Conservation (phyloP, 768 basidiomycete genomes). For the Holtermannia corniformis region DNA sequence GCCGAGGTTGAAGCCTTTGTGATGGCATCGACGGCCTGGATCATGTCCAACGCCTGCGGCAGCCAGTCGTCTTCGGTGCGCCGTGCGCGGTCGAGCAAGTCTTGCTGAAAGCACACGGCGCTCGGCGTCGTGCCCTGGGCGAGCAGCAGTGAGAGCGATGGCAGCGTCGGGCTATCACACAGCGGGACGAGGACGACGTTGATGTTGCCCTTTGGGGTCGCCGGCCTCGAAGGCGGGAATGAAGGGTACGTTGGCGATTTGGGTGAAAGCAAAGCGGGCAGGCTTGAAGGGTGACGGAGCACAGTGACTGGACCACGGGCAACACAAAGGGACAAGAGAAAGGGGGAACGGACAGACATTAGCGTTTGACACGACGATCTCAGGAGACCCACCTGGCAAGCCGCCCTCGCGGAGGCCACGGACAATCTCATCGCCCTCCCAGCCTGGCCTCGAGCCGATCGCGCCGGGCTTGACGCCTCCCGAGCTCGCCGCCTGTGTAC, state of each 20-base stretch:
- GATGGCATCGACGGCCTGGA: conserved; percentile 19
- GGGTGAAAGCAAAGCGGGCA: conserved; percentile 20
- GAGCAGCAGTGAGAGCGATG: conserved; percentile 34
- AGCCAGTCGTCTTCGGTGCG: conserved; percentile 39
- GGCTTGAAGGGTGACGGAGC: conserved; percentile 26
- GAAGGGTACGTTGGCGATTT: not conserved
- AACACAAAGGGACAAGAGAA: too few relatives aligned
- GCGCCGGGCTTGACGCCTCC: too few relatives aligned
- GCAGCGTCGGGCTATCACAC: conserved; percentile 36
- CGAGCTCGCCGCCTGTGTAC: conserved; percentile 10
- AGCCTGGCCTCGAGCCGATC: too few relatives aligned
- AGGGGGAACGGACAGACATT: too few relatives aligned
- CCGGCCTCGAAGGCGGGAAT: conserved; percentile 5
- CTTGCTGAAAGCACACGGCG: conserved; percentile 41
- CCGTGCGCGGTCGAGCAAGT: conserved; percentile 34
- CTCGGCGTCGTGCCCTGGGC: conserved; percentile 37
- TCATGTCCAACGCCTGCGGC: conserved; percentile 30
- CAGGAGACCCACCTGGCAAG: conserved; percentile 39
- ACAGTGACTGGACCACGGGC: conserved; percentile 36
- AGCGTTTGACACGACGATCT: too few relatives aligned
- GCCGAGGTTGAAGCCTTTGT: too few relatives aligned
- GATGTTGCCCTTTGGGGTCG: conserved; percentile 6
- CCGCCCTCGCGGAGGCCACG: conserved; percentile 27
- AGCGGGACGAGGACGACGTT: conserved; percentile 37
- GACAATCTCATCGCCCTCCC: conserved; percentile 40